These are phyloP conservation scores for Spathaspora passalidarum DNA, from an alignment of 805 yeast species.

Conservation along the genomic window DNA sequence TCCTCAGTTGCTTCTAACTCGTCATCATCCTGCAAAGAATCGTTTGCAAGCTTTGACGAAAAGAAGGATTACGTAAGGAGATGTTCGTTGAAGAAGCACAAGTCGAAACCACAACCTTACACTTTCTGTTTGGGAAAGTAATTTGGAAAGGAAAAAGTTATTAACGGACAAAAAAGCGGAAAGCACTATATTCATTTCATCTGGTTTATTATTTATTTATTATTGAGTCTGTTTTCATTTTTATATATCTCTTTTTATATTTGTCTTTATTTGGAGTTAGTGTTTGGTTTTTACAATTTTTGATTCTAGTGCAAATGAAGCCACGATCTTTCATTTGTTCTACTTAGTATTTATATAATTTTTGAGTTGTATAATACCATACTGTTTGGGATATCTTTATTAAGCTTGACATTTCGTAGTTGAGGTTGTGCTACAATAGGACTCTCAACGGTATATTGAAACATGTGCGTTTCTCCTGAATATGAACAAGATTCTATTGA, in stretches of 20 bases:
- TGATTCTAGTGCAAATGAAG: not conserved
- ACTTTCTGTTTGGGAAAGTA: slow-evolving; percentile 41
- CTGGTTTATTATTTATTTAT: not conserved
- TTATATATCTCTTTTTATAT: not conserved
- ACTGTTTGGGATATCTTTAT: not conserved
- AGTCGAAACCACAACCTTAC: slow-evolving; percentile 28
- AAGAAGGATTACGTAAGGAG: slow-evolving; percentile 44
- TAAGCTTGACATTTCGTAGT: not conserved
- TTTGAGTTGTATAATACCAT: not conserved
- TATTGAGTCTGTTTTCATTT: no score
- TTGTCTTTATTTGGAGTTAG: not conserved
- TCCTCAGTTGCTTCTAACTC: slow-evolving; percentile 17
- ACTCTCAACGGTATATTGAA: not conserved
- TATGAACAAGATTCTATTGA: not conserved
- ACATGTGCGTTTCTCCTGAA: not conserved
- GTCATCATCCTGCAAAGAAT: slow-evolving; percentile 11
- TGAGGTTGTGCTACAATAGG: not conserved
- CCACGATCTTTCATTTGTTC: not conserved
- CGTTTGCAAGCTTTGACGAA: slow-evolving; percentile 39
- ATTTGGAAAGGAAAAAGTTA: slow-evolving; percentile 3
- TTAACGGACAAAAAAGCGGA: not conserved
- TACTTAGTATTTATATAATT: not conserved
- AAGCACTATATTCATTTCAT: not conserved
- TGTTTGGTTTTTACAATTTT: not conserved
- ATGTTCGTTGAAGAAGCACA: slow-evolving; percentile 28